Base-by-base conservation (phyloP, 768 basidiomycete genomes). In the Panus rudis region DNA sequence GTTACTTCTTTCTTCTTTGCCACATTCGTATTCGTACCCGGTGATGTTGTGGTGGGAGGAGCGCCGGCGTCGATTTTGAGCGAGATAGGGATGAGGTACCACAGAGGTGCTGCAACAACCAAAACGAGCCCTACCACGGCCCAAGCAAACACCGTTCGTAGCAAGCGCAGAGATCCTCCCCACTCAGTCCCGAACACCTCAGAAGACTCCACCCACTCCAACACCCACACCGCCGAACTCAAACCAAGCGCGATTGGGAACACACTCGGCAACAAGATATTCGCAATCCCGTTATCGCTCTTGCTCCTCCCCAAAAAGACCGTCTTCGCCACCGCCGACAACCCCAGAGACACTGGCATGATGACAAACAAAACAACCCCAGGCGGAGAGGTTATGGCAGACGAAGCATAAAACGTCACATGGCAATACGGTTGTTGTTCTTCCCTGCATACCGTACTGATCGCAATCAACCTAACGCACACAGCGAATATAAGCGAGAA, bases 361-460 rank as follows among this genome's bases (percentile, higher is more conserved):
- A 77, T 69, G n/a, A 81, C 59, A 16, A 76, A 46, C 19, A 92
- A 63, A 6, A 84, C 73, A 23, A 69, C 64, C 1, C 65, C 37
- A 0, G 89, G 84, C 0, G 89, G 79, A 2, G 79, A 67, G 6
- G 86, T 79, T 0, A 80, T 63, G 7, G 81, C 73, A 0, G 81
- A 76, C 0, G 86, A 84, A 1, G 80, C 68, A 59, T 87, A 96
- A 67, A 93, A 98, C 1, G 94, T 93, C 42, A 92, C 84, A 48
- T 75, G 70, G 57, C 96, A 99, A 60, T 78, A 85, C 0, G 90
- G 82, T 30, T 88, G 81, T 61, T 97, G 94, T 57, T 98, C 94
- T 60, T 99, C 94, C 49, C 96, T 71, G 57, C 94, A 98, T 7
- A 92, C 78, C 0, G 92, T 94, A 58, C 86, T 89, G 37, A 76